These are phyloP conservation scores for Xylaria longipes DNA, from an alignment of 495 filamentous ascomycete species.

Conservation along the genomic window DNA sequence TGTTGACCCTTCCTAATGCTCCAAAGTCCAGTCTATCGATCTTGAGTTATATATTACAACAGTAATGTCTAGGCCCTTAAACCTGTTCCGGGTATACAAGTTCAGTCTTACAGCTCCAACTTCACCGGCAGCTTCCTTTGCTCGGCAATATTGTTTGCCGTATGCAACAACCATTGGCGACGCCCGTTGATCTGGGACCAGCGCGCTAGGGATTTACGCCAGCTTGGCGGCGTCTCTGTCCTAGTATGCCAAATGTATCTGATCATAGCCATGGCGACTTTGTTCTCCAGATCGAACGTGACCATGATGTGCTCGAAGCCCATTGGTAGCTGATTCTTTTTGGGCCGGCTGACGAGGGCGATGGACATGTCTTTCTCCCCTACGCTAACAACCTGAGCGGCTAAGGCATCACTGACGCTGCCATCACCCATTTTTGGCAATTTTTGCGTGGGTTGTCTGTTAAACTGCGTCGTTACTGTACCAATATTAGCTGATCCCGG, in stretches of 20 bases:
- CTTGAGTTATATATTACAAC: constrained; percentile 8
- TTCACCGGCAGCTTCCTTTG: constrained; percentile 48
- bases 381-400: constrained; percentile 26
- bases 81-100: neutral
- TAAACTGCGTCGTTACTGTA: constrained; percentile 25
- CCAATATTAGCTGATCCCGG: neutral
- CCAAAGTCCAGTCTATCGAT: constrained; percentile 11
- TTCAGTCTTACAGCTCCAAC: constrained; percentile 15
- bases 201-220: constrained; percentile 23
- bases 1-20: neutral
- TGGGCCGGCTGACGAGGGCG: constrained; percentile 20
- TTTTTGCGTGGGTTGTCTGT: neutral
- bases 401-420: constrained; percentile 18
- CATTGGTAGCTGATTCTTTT: constrained; percentile 23
- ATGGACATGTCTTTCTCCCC: constrained; percentile 26
- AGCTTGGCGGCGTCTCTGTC: constrained; percentile 20
- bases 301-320: constrained; percentile 27
- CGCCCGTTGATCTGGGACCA: constrained; percentile 27
- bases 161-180: constrained; percentile 24
- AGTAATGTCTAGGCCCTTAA: neutral
- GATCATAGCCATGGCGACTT: constrained; percentile 23
- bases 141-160: constrained; percentile 12
- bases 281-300: constrained; percentile 20
- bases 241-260: constrained; percentile 25
- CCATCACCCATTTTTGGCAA: constrained; percentile 24